phyloP scores from a whole-genome alignment of 768 basidiomycete species.

The Tylopilus sp. region DNA sequence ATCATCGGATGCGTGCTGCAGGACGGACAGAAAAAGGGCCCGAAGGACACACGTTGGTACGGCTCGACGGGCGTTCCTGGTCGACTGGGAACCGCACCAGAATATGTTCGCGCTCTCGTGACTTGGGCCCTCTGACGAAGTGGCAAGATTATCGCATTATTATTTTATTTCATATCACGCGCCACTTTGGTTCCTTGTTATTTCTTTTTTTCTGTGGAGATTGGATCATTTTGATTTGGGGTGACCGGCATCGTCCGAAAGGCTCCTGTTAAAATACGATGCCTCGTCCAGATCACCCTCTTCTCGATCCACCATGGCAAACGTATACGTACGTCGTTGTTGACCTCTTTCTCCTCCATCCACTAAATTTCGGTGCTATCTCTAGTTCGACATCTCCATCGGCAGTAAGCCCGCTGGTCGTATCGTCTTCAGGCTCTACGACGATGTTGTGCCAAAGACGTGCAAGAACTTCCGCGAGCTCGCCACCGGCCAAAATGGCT shows the following conservation, averaged over 20 bases:
- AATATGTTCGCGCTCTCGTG: neutral
- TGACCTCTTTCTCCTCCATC: too few species aligned
- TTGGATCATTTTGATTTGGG: conserved; percentile 2
- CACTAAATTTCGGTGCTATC: too few species aligned
- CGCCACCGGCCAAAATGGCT: conserved; percentile 70
- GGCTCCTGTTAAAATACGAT: neutral
- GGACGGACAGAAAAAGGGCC: neutral
- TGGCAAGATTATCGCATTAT: too few species aligned
- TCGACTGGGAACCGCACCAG: neutral
- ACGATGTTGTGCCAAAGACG: conserved; percentile 72
- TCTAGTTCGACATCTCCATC: conserved; percentile 66
- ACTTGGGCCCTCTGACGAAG: too few species aligned
- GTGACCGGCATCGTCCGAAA: conserved; percentile 6
- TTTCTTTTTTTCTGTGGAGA: neutral
- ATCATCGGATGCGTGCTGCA: neutral
- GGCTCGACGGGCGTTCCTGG: neutral
- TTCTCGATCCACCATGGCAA: conserved; percentile 17
- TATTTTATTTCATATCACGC: too few species aligned
- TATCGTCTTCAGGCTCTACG: conserved; percentile 84
- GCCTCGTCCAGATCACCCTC: neutral
- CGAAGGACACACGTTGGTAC: neutral
- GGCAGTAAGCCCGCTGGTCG: conserved; percentile 41
- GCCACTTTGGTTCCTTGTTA: too few species aligned
- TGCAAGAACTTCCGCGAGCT: conserved; percentile 87
- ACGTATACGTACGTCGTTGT: conserved; percentile 23